Conservation (phyloP, 768 basidiomycete genomes). For the Collybiopsis luxurians region DNA sequence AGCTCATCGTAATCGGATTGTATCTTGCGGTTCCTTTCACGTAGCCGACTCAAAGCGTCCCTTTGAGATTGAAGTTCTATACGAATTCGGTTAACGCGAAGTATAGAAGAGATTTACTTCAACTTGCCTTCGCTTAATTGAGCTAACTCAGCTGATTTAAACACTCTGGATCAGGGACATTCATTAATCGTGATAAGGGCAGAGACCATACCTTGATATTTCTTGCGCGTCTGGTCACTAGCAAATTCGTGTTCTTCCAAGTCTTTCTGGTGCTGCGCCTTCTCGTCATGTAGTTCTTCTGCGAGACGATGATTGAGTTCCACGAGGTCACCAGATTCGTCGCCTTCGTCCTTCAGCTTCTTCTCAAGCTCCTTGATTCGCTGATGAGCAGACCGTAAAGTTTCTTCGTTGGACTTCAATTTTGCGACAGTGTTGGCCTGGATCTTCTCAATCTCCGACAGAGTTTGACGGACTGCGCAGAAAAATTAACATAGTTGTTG, state of each 20-base stretch:
- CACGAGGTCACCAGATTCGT: conserved; percentile 62
- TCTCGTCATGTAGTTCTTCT: conserved; percentile 76
- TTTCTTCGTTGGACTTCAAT: conserved; percentile 48
- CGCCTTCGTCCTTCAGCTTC: conserved; percentile 66
- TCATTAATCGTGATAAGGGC: not conserved
- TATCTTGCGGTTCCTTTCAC: conserved; percentile 77
- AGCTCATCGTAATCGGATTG: conserved; percentile 76
- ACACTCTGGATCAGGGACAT: not conserved
- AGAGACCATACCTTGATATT: conserved; percentile 65
- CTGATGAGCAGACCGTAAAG: conserved; percentile 46
- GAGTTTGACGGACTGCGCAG: conserved; percentile 53
- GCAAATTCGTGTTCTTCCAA: conserved; percentile 77
- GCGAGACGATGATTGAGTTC: conserved; percentile 64
- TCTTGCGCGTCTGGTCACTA: conserved; percentile 79
- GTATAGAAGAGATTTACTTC: not conserved
- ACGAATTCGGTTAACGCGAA: conserved; percentile 1
- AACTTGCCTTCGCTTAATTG: conserved; percentile 72
- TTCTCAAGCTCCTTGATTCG: conserved; percentile 57
- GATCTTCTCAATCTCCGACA: conserved; percentile 60
- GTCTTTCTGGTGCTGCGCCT: conserved; percentile 77
- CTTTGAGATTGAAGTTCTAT: conserved; percentile 76
- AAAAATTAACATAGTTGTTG: not conserved
- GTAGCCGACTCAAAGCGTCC: conserved; percentile 69
- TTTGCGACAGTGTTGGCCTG: conserved; percentile 51
- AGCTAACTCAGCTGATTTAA: conserved; percentile 61